Conservation (phyloP, 257 asterid genomes). For the Solanum lycopersicoides region DNA sequence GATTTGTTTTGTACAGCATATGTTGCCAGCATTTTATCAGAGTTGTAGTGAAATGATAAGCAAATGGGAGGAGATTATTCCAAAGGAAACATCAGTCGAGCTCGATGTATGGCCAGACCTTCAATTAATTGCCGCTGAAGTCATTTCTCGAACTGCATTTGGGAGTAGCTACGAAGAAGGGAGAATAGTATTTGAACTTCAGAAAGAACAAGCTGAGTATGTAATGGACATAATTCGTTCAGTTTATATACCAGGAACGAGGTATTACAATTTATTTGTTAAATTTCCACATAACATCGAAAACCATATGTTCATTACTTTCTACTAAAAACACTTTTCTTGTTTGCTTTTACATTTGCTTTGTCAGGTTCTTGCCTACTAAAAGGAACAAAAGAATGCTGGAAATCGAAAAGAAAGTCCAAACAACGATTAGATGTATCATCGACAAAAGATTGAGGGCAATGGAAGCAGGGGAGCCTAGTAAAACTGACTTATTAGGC, state of each 20-base stretch:
- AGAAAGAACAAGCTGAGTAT: constrained; percentile 24
- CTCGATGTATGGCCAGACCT: constrained; percentile 35
- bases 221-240: neutral
- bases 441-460: constrained; percentile 21
- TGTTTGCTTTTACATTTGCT: neutral
- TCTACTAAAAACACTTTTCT: neutral
- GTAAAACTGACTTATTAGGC: constrained; percentile 2
- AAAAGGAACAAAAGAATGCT: constrained; percentile 18
- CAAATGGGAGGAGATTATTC: constrained; percentile 23
- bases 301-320: no score
- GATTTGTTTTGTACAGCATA: constrained; percentile 8
- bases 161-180: constrained; percentile 46
- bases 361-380: constrained; percentile 30
- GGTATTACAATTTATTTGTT: constrained; percentile 5
- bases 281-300: no score
- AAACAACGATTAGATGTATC: constrained; percentile 8
- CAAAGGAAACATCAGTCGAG: constrained; percentile 5
- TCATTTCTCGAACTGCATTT: constrained; percentile 39
- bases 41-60: constrained; percentile 21
- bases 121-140: constrained; percentile 18
- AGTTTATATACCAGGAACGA: constrained; percentile 27
- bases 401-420: neutral
- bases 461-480: constrained; percentile 3
- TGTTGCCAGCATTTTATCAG: constrained; percentile 25
- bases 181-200: constrained; percentile 28